phyloP scores from a whole-genome alignment of 2,329 filamentous ascomycete genomes.

The Gaeumannomyces sp. region DNA sequence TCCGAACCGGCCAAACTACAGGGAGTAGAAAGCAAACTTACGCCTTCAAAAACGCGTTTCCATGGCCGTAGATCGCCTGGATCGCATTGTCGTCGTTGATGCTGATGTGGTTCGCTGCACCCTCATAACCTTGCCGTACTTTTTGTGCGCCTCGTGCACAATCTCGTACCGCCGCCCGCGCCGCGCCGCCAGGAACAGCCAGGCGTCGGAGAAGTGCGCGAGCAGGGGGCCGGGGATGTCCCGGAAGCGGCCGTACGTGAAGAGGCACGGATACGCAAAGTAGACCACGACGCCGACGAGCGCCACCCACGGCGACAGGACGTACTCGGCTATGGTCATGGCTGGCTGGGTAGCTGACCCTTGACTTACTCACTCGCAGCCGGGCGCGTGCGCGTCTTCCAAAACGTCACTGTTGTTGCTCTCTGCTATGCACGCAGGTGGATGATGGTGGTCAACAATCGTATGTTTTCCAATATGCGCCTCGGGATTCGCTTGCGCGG shows the following conservation, averaged over 20 bases:
- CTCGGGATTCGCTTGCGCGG: not conserved
- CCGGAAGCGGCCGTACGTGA: slow-evolving; percentile 45
- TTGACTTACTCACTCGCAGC: not conserved
- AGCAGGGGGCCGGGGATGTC: slow-evolving; percentile 52
- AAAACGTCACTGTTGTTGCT: too few species aligned
- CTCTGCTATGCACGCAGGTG: not conserved
- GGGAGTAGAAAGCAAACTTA: slow-evolving; percentile 28
- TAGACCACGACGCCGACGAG: slow-evolving; percentile 45
- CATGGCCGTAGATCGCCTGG: slow-evolving; percentile 69
- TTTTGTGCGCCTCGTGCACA: slow-evolving; percentile 69
- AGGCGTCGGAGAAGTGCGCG: slow-evolving; percentile 66
- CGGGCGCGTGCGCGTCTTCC: too few species aligned
- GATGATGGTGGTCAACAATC: not conserved
- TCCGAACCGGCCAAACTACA: not conserved
- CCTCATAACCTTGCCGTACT: slow-evolving; percentile 70
- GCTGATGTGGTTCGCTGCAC: slow-evolving; percentile 78
- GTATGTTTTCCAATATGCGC: not conserved
- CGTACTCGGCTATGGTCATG: slow-evolving; percentile 15
- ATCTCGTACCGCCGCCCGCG: slow-evolving; percentile 56
- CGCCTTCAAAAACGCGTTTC: slow-evolving; percentile 69
- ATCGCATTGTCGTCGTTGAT: slow-evolving; percentile 78
- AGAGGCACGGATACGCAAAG: slow-evolving; percentile 55
- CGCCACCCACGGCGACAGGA: slow-evolving; percentile 39
- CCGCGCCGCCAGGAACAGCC: slow-evolving; percentile 65
- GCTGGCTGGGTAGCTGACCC: too few species aligned